Evolutionary conservation across 164 flowering plant genomes (phyloP), one percentile per base, ranked within the genome.

Genomic region (Sedum album): DNA sequence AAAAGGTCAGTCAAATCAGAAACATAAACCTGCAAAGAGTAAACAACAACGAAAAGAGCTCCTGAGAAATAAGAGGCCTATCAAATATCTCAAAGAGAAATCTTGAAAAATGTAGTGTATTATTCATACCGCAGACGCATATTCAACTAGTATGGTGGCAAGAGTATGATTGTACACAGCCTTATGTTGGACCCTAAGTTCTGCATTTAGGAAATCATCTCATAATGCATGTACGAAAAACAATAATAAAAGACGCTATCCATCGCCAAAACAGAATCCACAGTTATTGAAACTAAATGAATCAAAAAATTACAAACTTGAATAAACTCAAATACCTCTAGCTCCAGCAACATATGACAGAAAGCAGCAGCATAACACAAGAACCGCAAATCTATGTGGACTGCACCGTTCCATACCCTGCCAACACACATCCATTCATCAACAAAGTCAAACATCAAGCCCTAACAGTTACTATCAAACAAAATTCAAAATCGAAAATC

Each of bases 1-100:
- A 95, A 85, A 31, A 95, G 78, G 60, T 85, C 87, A 1, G 97
- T 85, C 72, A 90, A 75, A 83, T 95, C 97, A 53, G 99, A 87
- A 74, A 90, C 79, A 76, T 95, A 95, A 3, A 89, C 99, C 99
- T 92, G 80, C 75, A 83, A 35, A 44, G 11, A 69, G 44, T 69
- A 51, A 75, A 64, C 20, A 35, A 60, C 20, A 60, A 33, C 65
- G 35, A 60, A 17, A 17, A 62, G 20, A 2, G 26, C 10, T 2
- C 21, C n/a, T 7, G 10, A 18, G 17, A 17, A 62, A 62, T 28
- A 28, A 1, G 3, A 13, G 13, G 11, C 4, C 10, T 14, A 60
- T 18, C 33, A n/a, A n/a, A n/a, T n/a, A n/a, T 20, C 48, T 14
- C 17, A 17, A 17, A 44, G 48, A 44, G 15, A 42, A 42, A 11